A percentile compares a stretch with the other conserved stretches of the same genome.
These are phyloP conservation scores for Conticribra weissflogii DNA, from an alignment of 108 stramenopile species.

Conservation along the genomic window DNA sequence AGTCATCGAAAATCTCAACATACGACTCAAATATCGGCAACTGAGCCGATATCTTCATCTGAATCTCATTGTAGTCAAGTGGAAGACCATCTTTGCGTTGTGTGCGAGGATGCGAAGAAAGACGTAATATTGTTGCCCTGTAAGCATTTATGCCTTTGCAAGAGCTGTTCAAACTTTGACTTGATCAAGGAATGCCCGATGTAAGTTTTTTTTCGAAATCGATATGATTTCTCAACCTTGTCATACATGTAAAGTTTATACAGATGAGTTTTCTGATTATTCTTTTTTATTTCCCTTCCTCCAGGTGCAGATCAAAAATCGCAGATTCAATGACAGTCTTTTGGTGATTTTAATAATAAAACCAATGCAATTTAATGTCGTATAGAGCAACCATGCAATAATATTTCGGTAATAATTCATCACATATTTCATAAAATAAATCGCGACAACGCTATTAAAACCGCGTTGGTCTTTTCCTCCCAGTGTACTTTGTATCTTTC, in stretches of 20 bases:
- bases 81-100: conserved; percentile 42
- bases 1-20: conserved; percentile 1
- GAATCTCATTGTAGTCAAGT: background rate
- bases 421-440: no score
- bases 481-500: conserved; percentile 96
- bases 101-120: conserved; percentile 49
- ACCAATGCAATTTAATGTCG: no score
- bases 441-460: no score
- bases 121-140: conserved; percentile 40
- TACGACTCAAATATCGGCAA: background rate
- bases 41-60: background rate
- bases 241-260: no score
- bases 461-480: conserved; percentile 90
- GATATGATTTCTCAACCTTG: background rate
- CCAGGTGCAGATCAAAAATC: conserved; percentile 29
- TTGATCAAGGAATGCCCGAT: conserved; percentile 43
- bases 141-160: conserved; percentile 45
- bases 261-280: background rate
- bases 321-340: conserved; percentile 40
- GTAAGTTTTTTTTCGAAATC: conserved; percentile 1
- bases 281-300: background rate
- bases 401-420: no score
- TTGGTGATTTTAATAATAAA: conserved; percentile 24
- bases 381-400: no score
- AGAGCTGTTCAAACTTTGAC: conserved; percentile 27